Base-by-base conservation (phyloP, 176 grass and related monocot genomes). In the Alloteropsis semialata region DNA sequence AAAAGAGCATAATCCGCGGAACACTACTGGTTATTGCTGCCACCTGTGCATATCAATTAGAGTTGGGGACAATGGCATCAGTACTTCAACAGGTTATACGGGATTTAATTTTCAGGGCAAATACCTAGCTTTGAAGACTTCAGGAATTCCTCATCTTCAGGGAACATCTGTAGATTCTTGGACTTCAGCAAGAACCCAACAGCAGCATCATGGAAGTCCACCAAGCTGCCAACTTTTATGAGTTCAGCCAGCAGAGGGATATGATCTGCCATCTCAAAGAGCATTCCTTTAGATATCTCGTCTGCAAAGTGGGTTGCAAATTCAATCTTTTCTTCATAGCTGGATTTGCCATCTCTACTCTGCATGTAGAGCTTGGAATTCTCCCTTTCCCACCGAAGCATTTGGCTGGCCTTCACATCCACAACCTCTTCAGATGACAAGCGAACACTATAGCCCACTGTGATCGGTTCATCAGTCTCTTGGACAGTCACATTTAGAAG, bases 341-440 rank as follows among this genome's bases (percentile, higher is more conserved):
- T 25, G 12, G 50, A 24, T 33, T 70, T n/a, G 1, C 29, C 46
- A 45, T 81, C 3, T 10, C 19, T 5, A 18, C 16, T 38, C 73
- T 80, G 73, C 15, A 93, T 53, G 16, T 89, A 85, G 0, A 93
- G 41, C 77, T 72, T 93, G 0, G 77, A 48, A 16, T 83, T 41
- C 10, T 90, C 84, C 68, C 81, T 91, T 75, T 91, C 91, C 94
- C 94, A 97, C 22, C 81, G 36, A 44, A 89, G 33, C 81, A 89
- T 85, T 8, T 37, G 58, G 30, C 58, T 91, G 7, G 53, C 80
- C 30, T 80, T 81, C 75, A 83, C 81, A 46, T 63, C 22, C 41
- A 87, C 59, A 42, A 28, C 58, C 19, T 45, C 75, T 42, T 55
- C 67, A 10, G 86, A 60, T 14, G 88, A 86, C 41, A 93, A 36